phyloP scores from a whole-genome alignment of 495 filamentous ascomycete species.

The Penicillium antarcticum region DNA sequence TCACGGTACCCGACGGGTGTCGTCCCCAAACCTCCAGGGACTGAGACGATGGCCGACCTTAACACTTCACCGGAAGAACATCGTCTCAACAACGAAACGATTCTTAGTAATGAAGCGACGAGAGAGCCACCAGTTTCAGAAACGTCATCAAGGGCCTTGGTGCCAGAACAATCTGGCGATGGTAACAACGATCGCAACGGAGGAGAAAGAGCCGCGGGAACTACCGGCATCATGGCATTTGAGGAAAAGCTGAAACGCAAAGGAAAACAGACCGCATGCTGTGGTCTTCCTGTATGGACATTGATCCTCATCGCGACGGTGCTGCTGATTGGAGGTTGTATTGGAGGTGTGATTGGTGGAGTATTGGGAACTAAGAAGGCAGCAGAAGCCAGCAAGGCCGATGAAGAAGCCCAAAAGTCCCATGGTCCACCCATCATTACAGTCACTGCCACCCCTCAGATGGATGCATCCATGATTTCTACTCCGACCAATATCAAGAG shows the following conservation, averaged over 20 bases:
- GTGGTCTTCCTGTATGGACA: slow-evolving; percentile 68
- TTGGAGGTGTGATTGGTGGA: slow-evolving; percentile 62
- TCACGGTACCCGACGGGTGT: slow-evolving; percentile 69
- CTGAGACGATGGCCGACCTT: slow-evolving; percentile 25
- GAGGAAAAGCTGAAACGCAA: slow-evolving; percentile 56
- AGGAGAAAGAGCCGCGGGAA: slow-evolving; percentile 8
- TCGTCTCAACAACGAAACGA: slow-evolving; percentile 10
- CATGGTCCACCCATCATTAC: slow-evolving; percentile 41
- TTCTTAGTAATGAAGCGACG: slow-evolving; percentile 9
- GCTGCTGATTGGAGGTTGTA: slow-evolving; percentile 51
- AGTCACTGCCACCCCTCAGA: slow-evolving; percentile 51
- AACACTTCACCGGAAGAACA: slow-evolving; percentile 19
- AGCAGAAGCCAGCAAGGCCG: slow-evolving; percentile 24
- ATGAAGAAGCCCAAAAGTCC: slow-evolving; percentile 7
- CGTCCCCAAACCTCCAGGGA: slow-evolving; percentile 32
- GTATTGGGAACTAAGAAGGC: slow-evolving; percentile 43
- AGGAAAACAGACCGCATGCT: slow-evolving; percentile 56
- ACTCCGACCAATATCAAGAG: slow-evolving; percentile 55
- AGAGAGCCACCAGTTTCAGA: slow-evolving; percentile 39
- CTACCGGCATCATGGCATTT: slow-evolving; percentile 42
- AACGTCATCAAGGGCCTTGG: slow-evolving; percentile 39
- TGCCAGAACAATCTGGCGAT: slow-evolving; percentile 13
- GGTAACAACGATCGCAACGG: slow-evolving; percentile 5
- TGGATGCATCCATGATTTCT: slow-evolving; percentile 59
- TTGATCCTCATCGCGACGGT: slow-evolving; percentile 53